Percentiles rank a stretch among this genome's conserved stretches.
phyloP scores from a whole-genome alignment of 768 basidiomycete genomes.

The Termitomyces sp. region DNA sequence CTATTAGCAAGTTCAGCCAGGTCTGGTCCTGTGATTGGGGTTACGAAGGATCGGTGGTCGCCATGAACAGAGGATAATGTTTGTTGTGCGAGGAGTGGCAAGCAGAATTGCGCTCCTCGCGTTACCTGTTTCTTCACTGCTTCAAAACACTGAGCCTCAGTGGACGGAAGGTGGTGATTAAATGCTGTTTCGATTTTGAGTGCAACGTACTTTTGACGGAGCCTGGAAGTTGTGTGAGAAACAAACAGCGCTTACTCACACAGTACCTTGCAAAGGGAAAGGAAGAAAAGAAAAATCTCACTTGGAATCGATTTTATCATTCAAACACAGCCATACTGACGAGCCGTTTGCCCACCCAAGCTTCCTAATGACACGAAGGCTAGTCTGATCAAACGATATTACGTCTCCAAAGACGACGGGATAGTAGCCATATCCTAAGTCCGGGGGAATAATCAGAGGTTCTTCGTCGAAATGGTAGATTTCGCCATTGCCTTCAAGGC shows the following conservation, averaged over 20 bases:
- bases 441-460: neutral
- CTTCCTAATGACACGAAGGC: neutral
- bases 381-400: neutral
- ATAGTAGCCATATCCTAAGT: neutral
- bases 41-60: neutral
- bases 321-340: neutral
- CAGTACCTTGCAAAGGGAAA: neutral
- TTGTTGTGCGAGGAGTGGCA: neutral
- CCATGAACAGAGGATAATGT: neutral
- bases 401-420: neutral
- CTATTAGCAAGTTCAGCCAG: neutral
- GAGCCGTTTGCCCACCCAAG: neutral
- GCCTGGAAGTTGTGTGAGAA: neutral
- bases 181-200: neutral
- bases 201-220: neutral
- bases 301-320: neutral
- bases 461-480: neutral
- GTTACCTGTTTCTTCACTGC: neutral
- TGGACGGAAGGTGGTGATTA: neutral
- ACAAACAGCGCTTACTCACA: too few species aligned
- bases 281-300: neutral
- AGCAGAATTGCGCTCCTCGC: neutral
- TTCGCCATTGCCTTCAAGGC: neutral
- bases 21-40: neutral
- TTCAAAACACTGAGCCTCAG: neutral